phyloP scores from a whole-genome alignment of 2,329 filamentous ascomycete genomes.

The Epichloe elymi region DNA sequence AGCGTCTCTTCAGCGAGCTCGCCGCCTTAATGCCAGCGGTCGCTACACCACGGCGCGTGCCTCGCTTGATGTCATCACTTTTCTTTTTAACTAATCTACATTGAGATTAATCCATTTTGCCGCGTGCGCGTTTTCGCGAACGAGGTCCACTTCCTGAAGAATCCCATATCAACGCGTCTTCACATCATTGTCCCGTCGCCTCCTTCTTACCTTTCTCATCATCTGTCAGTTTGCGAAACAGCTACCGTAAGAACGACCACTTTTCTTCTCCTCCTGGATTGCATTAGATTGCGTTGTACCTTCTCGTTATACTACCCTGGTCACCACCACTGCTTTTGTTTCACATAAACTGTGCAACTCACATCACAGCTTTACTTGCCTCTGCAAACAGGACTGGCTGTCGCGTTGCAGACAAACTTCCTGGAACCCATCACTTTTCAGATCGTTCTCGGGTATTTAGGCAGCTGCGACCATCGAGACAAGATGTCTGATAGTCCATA shows the following conservation, averaged over 20 bases:
- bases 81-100: background rate
- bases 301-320: background rate
- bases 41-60: background rate
- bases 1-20: constrained; percentile 5
- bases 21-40: constrained; percentile 2
- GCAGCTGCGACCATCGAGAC: background rate
- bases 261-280: background rate
- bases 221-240: background rate
- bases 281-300: background rate
- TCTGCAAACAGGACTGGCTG: background rate
- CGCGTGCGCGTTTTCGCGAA: background rate
- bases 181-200: background rate
- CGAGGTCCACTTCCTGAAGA: background rate
- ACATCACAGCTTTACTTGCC: background rate
- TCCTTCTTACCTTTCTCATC: constrained; percentile 1
- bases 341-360: background rate
- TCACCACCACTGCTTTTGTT: background rate
- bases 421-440: background rate
- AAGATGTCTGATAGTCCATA: background rate
- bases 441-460: background rate
- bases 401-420: background rate
- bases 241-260: constrained; percentile 2
- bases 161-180: background rate
- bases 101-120: background rate
- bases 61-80: background rate